These are phyloP conservation scores for Daldinia grandis DNA, from an alignment of 495 filamentous ascomycete species.

Conservation along the genomic window DNA sequence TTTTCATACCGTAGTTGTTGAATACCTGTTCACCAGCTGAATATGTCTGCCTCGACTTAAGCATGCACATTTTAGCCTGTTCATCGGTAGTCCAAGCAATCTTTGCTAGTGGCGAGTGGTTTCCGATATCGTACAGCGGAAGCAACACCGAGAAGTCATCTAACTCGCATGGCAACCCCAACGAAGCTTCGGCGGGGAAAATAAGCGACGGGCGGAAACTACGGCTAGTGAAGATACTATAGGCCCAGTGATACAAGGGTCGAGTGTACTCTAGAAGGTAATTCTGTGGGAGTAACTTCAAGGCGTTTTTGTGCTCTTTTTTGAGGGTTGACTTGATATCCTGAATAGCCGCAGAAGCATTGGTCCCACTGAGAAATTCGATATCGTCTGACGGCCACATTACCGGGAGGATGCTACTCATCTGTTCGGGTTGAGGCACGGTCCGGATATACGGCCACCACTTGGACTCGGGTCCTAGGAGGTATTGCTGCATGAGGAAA, in stretches of 20 bases:
- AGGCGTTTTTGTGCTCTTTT: slow-evolving; percentile 55
- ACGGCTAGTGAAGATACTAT: slow-evolving; percentile 62
- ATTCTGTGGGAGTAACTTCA: slow-evolving; percentile 48
- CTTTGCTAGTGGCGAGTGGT: slow-evolving; percentile 57
- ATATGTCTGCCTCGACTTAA: slow-evolving; percentile 35
- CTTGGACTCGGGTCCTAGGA: slow-evolving; percentile 54
- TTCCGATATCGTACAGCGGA: slow-evolving; percentile 62
- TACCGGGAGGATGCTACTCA: slow-evolving; percentile 49
- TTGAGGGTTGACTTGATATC: slow-evolving; percentile 54
- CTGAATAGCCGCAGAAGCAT: slow-evolving; percentile 55
- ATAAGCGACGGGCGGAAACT: slow-evolving; percentile 62
- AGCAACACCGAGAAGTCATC: slow-evolving; percentile 63
- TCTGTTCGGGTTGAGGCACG: slow-evolving; percentile 58
- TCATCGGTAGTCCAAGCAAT: slow-evolving; percentile 52
- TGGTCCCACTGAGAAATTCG: slow-evolving; percentile 59
- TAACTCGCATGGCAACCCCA: slow-evolving; percentile 40
- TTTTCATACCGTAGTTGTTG: slow-evolving; percentile 65
- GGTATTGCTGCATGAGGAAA: slow-evolving; percentile 58
- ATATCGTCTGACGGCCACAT: slow-evolving; percentile 58
- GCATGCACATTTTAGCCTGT: slow-evolving; percentile 29
- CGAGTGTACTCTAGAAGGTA: slow-evolving; percentile 50
- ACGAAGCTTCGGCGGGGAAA: slow-evolving; percentile 37
- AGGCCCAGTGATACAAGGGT: slow-evolving; percentile 63
- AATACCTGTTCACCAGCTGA: slow-evolving; percentile 51
- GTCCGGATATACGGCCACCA: slow-evolving; percentile 62